Percentiles rank a stretch among this genome's conserved stretches.
phyloP scores from a whole-genome alignment of 2,329 filamentous ascomycete genomes.

The Periconia sp. region DNA sequence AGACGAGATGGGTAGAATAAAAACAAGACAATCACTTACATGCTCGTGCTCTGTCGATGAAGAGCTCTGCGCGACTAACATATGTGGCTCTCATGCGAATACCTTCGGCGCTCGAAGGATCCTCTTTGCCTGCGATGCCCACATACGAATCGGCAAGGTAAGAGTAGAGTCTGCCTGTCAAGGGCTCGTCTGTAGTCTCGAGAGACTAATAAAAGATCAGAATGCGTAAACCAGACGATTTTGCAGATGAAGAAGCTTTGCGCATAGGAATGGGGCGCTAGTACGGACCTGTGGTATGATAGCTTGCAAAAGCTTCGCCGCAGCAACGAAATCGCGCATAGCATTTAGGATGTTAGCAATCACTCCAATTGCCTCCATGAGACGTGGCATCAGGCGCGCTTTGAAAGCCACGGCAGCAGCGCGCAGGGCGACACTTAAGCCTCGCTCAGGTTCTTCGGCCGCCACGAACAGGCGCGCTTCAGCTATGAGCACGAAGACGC shows the following conservation, averaged over 20 bases:
- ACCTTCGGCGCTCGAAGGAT: constrained; percentile 15
- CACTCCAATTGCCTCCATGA: constrained; percentile 75
- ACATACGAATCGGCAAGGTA: constrained; percentile 78
- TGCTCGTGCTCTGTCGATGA: constrained; percentile 43
- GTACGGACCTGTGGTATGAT: constrained; percentile 72
- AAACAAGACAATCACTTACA: constrained; percentile 28
- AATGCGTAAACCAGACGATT: not conserved
- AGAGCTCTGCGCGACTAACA: constrained; percentile 40
- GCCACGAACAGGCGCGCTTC: constrained; percentile 75
- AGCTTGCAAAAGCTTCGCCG: constrained; percentile 67
- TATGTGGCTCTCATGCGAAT: constrained; percentile 23
- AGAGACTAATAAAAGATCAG: constrained; percentile 51
- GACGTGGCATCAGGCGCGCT: constrained; percentile 68
- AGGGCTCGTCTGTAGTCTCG: constrained; percentile 68
- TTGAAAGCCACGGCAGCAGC: constrained; percentile 77
- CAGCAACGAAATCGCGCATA: constrained; percentile 73
- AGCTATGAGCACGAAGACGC: constrained; percentile 72
- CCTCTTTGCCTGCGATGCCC: constrained; percentile 69
- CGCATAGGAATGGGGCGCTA: not conserved
- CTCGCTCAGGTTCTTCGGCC: constrained; percentile 72
- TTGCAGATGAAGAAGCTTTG: not conserved
- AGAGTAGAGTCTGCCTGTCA: constrained; percentile 72
- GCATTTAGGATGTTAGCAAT: constrained; percentile 73
- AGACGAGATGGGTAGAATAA: not conserved
- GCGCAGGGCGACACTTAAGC: constrained; percentile 76